phyloP scores from a whole-genome alignment of 129 eudicot genomes.

The Centrapalus pauciflorus region DNA sequence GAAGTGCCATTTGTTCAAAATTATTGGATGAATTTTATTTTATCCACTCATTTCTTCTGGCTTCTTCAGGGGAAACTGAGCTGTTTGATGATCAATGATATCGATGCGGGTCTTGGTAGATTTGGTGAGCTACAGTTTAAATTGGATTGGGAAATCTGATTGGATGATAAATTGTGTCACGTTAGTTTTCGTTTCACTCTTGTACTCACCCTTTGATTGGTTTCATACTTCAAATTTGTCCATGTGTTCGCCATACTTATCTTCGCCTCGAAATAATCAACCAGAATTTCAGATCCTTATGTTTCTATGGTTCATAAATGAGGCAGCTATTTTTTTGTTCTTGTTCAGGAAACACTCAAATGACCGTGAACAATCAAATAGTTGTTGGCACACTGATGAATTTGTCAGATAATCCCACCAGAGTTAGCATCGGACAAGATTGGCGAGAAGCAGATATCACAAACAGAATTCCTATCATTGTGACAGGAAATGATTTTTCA shows the following conservation, averaged over 20 bases:
- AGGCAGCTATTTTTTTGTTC: conserved; percentile 12
- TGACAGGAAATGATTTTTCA: conserved; percentile 93
- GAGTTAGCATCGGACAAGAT: conserved; percentile 92
- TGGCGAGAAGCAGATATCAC: conserved; percentile 86
- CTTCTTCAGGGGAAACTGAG: conserved; percentile 91
- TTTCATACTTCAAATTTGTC: conserved; percentile 6
- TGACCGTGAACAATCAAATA: conserved; percentile 98
- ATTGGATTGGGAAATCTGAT: conserved; percentile 32
- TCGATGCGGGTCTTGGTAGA: conserved; percentile 99
- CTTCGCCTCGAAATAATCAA: neutral
- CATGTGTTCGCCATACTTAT: neutral
- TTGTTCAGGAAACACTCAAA: conserved; percentile 79
- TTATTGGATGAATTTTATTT: neutral
- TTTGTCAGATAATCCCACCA: conserved; percentile 87
- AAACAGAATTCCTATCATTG: conserved; percentile 77
- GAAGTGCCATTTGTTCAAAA: conserved; percentile 6
- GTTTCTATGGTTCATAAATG: neutral
- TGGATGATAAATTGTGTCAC: conserved; percentile 33
- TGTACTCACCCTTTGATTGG: conserved; percentile 5
- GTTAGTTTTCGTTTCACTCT: conserved; percentile 33
- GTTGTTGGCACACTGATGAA: conserved; percentile 96
- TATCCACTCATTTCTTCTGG: neutral
- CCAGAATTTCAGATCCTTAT: conserved; percentile 11
- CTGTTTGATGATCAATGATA: conserved; percentile 90
- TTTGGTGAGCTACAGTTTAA: conserved; percentile 72